Evolutionary conservation across 2,329 filamentous ascomycete genomes (phyloP).

Genomic region (Sporothrix pallida): DNA sequence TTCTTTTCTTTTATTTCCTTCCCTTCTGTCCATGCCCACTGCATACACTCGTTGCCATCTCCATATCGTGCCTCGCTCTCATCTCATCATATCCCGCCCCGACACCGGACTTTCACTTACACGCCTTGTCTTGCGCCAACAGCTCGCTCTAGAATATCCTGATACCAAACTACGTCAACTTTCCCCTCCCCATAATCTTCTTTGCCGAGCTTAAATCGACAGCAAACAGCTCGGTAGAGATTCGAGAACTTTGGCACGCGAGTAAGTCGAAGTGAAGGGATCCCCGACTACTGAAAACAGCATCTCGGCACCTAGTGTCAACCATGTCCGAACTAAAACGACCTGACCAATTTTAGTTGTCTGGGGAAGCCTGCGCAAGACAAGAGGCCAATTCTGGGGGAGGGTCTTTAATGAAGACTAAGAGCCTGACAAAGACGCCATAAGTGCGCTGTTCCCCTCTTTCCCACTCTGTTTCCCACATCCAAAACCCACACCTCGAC

Average conservation of each 20-base stretch:
- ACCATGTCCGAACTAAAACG: not conserved
- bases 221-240: not conserved
- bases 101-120: not conserved
- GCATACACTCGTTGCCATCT: not conserved
- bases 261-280: not conserved
- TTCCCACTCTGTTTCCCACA: not conserved
- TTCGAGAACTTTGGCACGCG: not conserved
- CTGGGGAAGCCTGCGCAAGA: not conserved
- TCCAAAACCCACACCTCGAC: not conserved
- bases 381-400: not conserved
- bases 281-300: not conserved
- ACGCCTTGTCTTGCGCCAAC: not conserved
- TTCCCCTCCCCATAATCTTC: not conserved
- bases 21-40: not conserved
- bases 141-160: not conserved
- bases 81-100: not conserved
- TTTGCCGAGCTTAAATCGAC: slow-evolving; percentile 11
- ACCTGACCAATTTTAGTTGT: not conserved
- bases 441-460: slow-evolving; percentile 20
- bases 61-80: not conserved
- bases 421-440: slow-evolving; percentile 1
- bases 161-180: not conserved
- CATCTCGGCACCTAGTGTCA: slow-evolving; percentile 12
- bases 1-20: not conserved
- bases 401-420: not conserved